Evolutionary conservation across 139 green algal species (phyloP).

Genomic region (Chlamydomonas sphaeroides): DNA sequence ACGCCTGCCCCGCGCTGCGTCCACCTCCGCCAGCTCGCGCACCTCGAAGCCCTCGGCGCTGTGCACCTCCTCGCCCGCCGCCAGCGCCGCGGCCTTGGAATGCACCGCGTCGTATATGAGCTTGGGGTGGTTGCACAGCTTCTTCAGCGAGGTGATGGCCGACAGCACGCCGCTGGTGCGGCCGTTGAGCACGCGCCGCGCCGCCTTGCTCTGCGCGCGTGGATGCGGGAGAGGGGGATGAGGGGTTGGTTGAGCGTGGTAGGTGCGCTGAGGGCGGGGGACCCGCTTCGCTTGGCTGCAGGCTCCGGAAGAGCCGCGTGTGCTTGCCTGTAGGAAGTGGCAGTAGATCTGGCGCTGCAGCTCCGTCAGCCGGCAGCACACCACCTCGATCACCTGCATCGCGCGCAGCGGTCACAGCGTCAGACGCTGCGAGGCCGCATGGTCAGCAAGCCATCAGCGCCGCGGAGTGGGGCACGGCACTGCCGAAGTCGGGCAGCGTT

Average conservation of each 20-base stretch:
- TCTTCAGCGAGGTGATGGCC: constrained; percentile 94
- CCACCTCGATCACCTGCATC: constrained; percentile 92
- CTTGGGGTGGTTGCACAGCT: constrained; percentile 99
- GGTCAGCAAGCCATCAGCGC: no score
- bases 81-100: constrained; percentile 28
- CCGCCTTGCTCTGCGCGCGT: constrained; percentile 75
- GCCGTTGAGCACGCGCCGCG: constrained; percentile 71
- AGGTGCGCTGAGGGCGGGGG: no score
- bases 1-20: no score
- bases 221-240: no score
- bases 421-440: background rate
- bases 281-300: no score
- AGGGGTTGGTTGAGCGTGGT: no score
- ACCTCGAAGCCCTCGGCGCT: constrained; percentile 63
- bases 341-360: constrained; percentile 93
- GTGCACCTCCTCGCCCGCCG: background rate
- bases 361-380: constrained; percentile 92
- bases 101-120: constrained; percentile 81
- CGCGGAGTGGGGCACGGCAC: no score
- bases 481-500: background rate
- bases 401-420: no score
- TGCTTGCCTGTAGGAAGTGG: constrained; percentile 93
- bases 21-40: no score
- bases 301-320: no score
- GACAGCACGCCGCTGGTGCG: constrained; percentile 72